These are phyloP conservation scores for Lotus japonicus DNA, from an alignment of 306 rosid genomes.

Conservation along the genomic window DNA sequence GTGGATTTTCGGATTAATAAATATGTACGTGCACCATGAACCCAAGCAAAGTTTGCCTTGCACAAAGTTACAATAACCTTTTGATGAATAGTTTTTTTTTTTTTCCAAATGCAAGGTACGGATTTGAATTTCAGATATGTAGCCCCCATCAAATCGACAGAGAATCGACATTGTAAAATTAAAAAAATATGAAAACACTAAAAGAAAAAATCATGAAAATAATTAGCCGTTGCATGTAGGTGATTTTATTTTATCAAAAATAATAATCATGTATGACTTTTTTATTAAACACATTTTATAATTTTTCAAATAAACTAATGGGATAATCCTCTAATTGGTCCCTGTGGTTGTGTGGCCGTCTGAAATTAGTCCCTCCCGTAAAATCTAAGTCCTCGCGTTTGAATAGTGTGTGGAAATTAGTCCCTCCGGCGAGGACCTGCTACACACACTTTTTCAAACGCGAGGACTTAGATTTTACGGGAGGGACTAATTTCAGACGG, in stretches of 20 bases:
- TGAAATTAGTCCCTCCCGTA: too few species aligned
- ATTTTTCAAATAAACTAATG: not conserved
- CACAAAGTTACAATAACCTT: slow-evolving; percentile 21
- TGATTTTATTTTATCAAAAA: not conserved
- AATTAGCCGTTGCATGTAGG: not conserved
- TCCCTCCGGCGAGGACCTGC: too few species aligned
- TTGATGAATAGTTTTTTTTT: slow-evolving; percentile 25
- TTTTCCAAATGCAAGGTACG: slow-evolving; percentile 39
- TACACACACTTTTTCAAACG: too few species aligned
- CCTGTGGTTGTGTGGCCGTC: too few species aligned
- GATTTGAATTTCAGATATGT: slow-evolving; percentile 32
- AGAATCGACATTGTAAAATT: slow-evolving; percentile 4
- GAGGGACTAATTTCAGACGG: too few species aligned
- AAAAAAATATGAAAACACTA: not conserved
- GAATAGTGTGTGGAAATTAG: too few species aligned
- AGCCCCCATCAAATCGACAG: slow-evolving; percentile 55
- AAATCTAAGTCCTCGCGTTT: too few species aligned
- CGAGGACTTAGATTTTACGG: too few species aligned
- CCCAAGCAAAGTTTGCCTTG: not conserved
- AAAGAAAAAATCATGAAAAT: not conserved
- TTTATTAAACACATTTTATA: not conserved
- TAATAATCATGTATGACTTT: not conserved
- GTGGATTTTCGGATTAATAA: too few species aligned
- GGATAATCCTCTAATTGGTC: too few species aligned
- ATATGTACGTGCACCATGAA: slow-evolving; percentile 5